Evolutionary conservation across 148 eudicot genomes (phyloP).

Genomic region (Beta vulgaris): DNA sequence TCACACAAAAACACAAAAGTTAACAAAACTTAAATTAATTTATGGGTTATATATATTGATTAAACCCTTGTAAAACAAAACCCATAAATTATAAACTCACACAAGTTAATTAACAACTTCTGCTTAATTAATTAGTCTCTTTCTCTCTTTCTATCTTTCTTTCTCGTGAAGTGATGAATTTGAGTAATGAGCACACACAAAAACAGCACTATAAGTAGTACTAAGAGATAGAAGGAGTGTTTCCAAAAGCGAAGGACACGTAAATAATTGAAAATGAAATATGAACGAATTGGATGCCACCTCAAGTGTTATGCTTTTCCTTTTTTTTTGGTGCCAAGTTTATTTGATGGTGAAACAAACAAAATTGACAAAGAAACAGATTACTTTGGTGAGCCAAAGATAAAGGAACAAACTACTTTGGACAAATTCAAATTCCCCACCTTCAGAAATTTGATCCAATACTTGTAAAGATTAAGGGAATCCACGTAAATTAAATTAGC

Average conservation of each 20-base stretch:
- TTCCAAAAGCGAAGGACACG: background rate
- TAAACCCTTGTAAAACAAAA: background rate
- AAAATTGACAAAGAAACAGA: constrained; percentile 5
- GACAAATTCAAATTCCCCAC: constrained; percentile 25
- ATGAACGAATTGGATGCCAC: background rate
- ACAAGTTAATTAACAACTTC: background rate
- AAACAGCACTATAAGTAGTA: background rate
- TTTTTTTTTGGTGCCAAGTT: too few species aligned
- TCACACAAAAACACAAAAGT: background rate
- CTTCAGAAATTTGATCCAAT: background rate
- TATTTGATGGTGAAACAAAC: background rate
- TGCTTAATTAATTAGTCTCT: background rate
- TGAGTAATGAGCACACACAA: background rate
- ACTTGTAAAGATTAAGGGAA: background rate
- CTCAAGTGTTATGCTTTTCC: too few species aligned
- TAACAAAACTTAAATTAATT: background rate
- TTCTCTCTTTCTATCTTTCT: background rate
- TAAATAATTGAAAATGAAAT: background rate
- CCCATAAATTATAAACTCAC: background rate
- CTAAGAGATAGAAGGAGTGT: background rate
- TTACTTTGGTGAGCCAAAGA: constrained; percentile 7
- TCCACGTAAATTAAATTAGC: too few species aligned
- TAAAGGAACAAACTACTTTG: constrained; percentile 4
- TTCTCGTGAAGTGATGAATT: constrained; percentile 5
- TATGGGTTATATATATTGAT: background rate